phyloP scores from a whole-genome alignment of 306 rosid species.

The Hippophae rhamnoides region DNA sequence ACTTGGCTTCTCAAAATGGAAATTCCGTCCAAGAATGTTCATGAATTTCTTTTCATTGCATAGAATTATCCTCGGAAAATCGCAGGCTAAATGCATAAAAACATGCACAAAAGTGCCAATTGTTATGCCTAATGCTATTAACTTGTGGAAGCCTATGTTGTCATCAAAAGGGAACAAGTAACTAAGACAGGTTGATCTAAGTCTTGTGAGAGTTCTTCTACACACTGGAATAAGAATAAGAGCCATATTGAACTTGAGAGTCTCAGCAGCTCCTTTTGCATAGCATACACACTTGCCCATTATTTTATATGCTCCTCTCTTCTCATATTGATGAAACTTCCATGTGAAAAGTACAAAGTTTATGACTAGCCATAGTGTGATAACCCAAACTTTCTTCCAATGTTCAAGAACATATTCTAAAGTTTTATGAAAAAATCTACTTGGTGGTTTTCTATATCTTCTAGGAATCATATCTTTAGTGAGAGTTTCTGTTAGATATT shows the following conservation, averaged over 20 bases:
- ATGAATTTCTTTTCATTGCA: conserved; percentile 35
- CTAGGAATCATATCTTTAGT: conserved; percentile 62
- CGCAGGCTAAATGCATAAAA: conserved; percentile 48
- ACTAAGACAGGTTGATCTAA: conserved; percentile 54
- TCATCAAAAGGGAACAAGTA: conserved; percentile 72
- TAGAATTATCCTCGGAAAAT: conserved; percentile 55
- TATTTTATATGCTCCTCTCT: conserved; percentile 34
- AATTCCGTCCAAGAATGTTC: conserved; percentile 38
- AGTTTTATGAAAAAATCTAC: conserved; percentile 19
- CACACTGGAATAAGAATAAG: conserved; percentile 75
- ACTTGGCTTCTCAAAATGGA: conserved; percentile 39
- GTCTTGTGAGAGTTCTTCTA: conserved; percentile 61
- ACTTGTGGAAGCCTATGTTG: conserved; percentile 79
- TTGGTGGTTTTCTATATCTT: conserved; percentile 49
- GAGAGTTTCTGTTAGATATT: conserved; percentile 39
- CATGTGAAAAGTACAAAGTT: conserved; percentile 48
- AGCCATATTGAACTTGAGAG: conserved; percentile 92
- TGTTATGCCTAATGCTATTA: conserved; percentile 44
- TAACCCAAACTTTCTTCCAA: conserved; percentile 75
- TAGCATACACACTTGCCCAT: conserved; percentile 78
- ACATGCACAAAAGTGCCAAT: conserved; percentile 49
- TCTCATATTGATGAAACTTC: conserved; percentile 55
- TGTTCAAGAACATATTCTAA: conserved; percentile 34
- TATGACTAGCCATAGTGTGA: conserved; percentile 42
- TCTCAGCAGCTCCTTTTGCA: conserved; percentile 95